These are phyloP conservation scores for Wickerhamiella cacticola DNA, from an alignment of 805 yeast species.

Conservation along the genomic window DNA sequence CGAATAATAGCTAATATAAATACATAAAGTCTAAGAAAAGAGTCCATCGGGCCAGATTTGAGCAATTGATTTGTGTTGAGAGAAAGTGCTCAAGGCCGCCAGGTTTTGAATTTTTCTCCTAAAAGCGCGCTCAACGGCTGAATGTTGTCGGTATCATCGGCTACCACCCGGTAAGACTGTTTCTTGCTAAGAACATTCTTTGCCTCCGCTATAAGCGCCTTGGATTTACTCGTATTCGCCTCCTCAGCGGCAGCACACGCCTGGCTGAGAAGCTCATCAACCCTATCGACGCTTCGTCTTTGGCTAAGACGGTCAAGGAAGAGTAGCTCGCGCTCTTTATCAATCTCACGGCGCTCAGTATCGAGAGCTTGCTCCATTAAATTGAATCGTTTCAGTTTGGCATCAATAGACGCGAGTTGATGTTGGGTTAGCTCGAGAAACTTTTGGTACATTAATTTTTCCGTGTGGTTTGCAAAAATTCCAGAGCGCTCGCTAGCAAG, in stretches of 20 bases:
- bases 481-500: slow-evolving; percentile 37
- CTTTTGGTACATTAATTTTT: slow-evolving; percentile 40
- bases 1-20: too few species aligned
- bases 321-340: slow-evolving; percentile 32
- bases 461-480: slow-evolving; percentile 22
- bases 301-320: slow-evolving; percentile 61
- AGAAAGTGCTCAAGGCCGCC: slow-evolving; percentile 12
- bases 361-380: slow-evolving; percentile 48
- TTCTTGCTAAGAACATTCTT: slow-evolving; percentile 4
- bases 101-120: slow-evolving; percentile 13
- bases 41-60: neutral
- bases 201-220: slow-evolving; percentile 22
- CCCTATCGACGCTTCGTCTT: slow-evolving; percentile 44
- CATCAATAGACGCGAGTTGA: slow-evolving; percentile 61
- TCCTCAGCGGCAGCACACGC: slow-evolving; percentile 32
- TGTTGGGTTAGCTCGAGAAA: slow-evolving; percentile 54
- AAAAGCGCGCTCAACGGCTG: slow-evolving; percentile 12
- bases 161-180: neutral
- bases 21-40: too few species aligned
- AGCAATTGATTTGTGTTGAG: neutral
- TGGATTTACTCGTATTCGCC: slow-evolving; percentile 20
- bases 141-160: slow-evolving; percentile 2
- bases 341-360: slow-evolving; percentile 34
- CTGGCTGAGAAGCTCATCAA: slow-evolving; percentile 41
- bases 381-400: slow-evolving; percentile 55